Evolutionary conservation across 2,329 filamentous ascomycete species (phyloP).

Genomic region (Nemania serpens): DNA sequence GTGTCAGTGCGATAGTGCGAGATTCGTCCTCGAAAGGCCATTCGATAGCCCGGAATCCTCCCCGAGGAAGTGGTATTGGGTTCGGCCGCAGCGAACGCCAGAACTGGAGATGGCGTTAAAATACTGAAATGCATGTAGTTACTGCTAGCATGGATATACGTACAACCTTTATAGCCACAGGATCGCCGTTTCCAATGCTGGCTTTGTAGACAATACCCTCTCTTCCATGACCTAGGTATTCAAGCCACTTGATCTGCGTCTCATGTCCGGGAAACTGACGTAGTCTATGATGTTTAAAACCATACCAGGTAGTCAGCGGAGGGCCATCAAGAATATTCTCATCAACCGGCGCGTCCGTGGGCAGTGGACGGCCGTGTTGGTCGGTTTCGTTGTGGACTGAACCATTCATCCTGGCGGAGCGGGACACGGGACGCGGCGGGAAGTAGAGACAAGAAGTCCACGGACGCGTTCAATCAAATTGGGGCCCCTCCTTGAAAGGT

Average conservation of each 20-base stretch:
- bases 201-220: slow-evolving; percentile 3
- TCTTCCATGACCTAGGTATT: neutral
- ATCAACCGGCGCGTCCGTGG: no score
- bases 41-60: slow-evolving; percentile 5
- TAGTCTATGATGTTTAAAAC: slow-evolving; percentile 14
- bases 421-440: no score
- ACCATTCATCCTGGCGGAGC: no score
- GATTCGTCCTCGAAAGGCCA: slow-evolving; percentile 14
- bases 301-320: slow-evolving; percentile 6
- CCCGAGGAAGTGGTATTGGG: slow-evolving; percentile 2
- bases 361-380: no score
- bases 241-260: neutral
- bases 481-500: no score
- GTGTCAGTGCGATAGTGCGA: slow-evolving; percentile 6
- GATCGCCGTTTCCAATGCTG: neutral
- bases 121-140: neutral
- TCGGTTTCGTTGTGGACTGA: no score
- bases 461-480: no score
- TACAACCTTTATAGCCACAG: slow-evolving; percentile 11
- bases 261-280: slow-evolving; percentile 7
- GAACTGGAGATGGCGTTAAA: slow-evolving; percentile 10
- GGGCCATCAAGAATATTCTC: slow-evolving; percentile 9
- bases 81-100: slow-evolving; percentile 7
- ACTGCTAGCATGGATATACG: slow-evolving; percentile 3
- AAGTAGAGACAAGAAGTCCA: no score